Evolutionary conservation across 495 filamentous ascomycete genomes (phyloP).

Genomic region (Penicillium egyptiacum): DNA sequence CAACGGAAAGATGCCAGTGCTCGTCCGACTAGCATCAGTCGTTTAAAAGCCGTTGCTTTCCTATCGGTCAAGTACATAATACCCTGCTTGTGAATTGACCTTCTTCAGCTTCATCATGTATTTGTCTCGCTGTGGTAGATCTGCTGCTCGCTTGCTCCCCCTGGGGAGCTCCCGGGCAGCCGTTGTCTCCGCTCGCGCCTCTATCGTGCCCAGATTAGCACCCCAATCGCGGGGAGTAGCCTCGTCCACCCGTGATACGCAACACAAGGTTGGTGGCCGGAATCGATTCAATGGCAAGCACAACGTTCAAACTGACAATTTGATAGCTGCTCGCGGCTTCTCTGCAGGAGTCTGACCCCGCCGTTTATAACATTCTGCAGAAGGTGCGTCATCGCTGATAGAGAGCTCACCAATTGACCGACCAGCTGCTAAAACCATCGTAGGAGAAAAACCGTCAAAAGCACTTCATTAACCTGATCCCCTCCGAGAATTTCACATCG

Average conservation of each 20-base stretch:
- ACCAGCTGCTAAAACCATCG: slow-evolving; percentile 18
- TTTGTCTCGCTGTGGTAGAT: slow-evolving; percentile 45
- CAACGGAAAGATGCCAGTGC: slow-evolving; percentile 32
- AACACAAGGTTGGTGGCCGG: slow-evolving; percentile 40
- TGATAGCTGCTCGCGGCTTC: slow-evolving; percentile 73
- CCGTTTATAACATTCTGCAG: slow-evolving; percentile 82
- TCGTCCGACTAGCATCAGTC: slow-evolving; percentile 25
- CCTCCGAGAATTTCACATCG: slow-evolving; percentile 98
- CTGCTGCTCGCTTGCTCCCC: slow-evolving; percentile 41
- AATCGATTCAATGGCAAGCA: neutral
- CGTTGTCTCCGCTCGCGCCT: slow-evolving; percentile 23
- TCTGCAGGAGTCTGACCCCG: slow-evolving; percentile 82
- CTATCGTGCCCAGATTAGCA: slow-evolving; percentile 19
- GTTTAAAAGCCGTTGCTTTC: slow-evolving; percentile 28
- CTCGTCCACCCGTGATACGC: slow-evolving; percentile 41
- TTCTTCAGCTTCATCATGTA: slow-evolving; percentile 34
- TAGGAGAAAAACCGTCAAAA: slow-evolving; percentile 95
- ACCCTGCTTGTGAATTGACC: slow-evolving; percentile 4
- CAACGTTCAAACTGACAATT: slow-evolving; percentile 6
- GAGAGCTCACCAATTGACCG: slow-evolving; percentile 2
- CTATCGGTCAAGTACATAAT: slow-evolving; percentile 25
- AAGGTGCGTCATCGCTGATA: slow-evolving; percentile 58
- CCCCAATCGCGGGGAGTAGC: slow-evolving; percentile 41
- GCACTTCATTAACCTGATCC: slow-evolving; percentile 98
- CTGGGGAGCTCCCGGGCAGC: slow-evolving; percentile 33